phyloP scores from a whole-genome alignment of 164 flowering plant genomes.

The grape (Vitis vinifera) region DNA sequence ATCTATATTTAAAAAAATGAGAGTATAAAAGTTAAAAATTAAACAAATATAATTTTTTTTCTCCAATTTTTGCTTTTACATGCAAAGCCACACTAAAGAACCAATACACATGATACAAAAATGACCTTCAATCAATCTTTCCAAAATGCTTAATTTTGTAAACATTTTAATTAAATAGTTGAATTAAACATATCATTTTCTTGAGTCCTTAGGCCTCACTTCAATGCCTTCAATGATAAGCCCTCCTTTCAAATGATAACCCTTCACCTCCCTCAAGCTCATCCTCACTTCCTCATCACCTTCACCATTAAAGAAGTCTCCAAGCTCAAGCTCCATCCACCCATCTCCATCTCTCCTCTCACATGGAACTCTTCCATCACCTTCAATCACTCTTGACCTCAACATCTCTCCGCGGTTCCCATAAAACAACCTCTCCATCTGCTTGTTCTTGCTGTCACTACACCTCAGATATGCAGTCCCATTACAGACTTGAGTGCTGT shows the following conservation, averaged over 20 bases:
- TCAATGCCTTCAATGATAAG: conserved; percentile 35
- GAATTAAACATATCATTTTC: not conserved
- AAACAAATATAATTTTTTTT: too few species aligned
- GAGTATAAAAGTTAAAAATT: too few species aligned
- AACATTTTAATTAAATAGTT: too few species aligned
- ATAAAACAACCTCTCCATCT: conserved; percentile 19
- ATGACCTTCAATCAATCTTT: too few species aligned
- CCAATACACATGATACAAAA: too few species aligned
- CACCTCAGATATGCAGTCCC: conserved; percentile 10
- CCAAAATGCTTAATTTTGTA: too few species aligned
- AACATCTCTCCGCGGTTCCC: conserved; percentile 13
- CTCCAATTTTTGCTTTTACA: too few species aligned
- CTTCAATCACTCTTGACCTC: conserved; percentile 3
- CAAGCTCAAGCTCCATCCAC: conserved; percentile 58
- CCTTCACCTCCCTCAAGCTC: conserved; percentile 32
- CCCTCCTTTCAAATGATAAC: conserved; percentile 40
- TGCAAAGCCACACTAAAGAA: too few species aligned
- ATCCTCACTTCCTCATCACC: conserved; percentile 26
- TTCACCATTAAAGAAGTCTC: conserved; percentile 31
- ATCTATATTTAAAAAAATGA: too few species aligned
- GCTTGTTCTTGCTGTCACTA: not conserved
- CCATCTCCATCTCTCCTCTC: conserved; percentile 42
- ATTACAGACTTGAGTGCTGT: not conserved
- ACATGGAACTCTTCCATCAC: not conserved
- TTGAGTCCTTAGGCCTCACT: conserved; percentile 36